A percentile compares a stretch with the other conserved stretches of the same genome.
phyloP scores from a whole-genome alignment of 352 stramenopile species.

The Plasmopara halstedii region DNA sequence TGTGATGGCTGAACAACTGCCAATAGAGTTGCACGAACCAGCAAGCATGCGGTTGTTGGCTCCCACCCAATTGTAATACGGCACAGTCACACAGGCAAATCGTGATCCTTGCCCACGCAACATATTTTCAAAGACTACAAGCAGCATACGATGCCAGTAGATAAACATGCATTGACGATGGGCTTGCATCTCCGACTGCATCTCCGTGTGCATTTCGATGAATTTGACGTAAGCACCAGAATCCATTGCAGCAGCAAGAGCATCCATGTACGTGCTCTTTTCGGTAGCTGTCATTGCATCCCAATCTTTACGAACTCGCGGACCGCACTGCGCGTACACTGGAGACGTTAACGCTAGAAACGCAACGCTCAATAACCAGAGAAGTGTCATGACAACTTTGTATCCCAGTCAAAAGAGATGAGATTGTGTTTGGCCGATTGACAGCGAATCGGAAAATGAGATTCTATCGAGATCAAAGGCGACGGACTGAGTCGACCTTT shows the following conservation, averaged over 20 bases:
- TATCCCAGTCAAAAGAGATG: too few relatives aligned
- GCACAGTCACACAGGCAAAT: slow-evolving; percentile 69
- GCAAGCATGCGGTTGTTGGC: slow-evolving; percentile 31
- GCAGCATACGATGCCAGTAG: slow-evolving; percentile 71
- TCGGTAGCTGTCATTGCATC: slow-evolving; percentile 31
- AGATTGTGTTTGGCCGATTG: not conserved
- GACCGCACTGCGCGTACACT: slow-evolving; percentile 10
- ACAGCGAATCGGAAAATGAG: not conserved
- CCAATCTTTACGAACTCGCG: slow-evolving; percentile 45
- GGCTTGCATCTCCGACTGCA: slow-evolving; percentile 42
- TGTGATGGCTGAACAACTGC: slow-evolving; percentile 36
- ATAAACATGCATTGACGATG: slow-evolving; percentile 74
- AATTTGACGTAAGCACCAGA: slow-evolving; percentile 53
- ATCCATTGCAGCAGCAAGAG: slow-evolving; percentile 43
- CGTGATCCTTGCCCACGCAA: slow-evolving; percentile 39
- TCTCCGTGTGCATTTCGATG: slow-evolving; percentile 60
- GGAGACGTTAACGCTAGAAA: not conserved
- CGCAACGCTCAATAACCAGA: not conserved
- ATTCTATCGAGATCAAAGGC: not conserved
- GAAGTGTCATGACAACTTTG: not conserved
- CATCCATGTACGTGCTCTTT: slow-evolving; percentile 41
- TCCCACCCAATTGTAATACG: slow-evolving; percentile 73
- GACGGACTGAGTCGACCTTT: too few relatives aligned
- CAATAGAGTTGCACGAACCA: slow-evolving; percentile 40
- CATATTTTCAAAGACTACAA: slow-evolving; percentile 79